Evolutionary conservation across 495 filamentous ascomycete genomes (phyloP).

Genomic region (Chaetomium cochliodes): DNA sequence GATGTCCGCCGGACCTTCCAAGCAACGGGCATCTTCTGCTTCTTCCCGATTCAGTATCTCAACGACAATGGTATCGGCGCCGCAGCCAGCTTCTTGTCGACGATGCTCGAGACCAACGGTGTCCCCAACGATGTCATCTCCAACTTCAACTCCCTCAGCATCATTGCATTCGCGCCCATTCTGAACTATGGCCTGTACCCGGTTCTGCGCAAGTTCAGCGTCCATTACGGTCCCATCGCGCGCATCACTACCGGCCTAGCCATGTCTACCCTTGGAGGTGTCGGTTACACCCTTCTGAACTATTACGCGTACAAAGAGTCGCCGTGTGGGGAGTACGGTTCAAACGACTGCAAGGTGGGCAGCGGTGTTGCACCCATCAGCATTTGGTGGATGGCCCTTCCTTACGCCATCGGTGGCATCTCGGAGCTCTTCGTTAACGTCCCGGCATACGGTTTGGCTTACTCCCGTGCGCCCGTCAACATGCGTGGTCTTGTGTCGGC

Average conservation of each 20-base stretch:
- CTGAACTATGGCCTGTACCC: slow-evolving; percentile 67
- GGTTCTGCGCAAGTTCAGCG: slow-evolving; percentile 57
- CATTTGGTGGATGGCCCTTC: slow-evolving; percentile 53
- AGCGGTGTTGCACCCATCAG: slow-evolving; percentile 51
- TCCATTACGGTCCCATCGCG: slow-evolving; percentile 68
- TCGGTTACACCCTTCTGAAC: slow-evolving; percentile 68
- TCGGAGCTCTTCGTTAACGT: slow-evolving; percentile 70
- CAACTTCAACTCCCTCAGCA: slow-evolving; percentile 72
- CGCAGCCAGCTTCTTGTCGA: slow-evolving; percentile 52
- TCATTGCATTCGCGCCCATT: slow-evolving; percentile 68
- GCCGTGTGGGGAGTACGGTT: slow-evolving; percentile 50
- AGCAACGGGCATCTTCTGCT: slow-evolving; percentile 59
- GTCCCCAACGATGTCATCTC: slow-evolving; percentile 74
- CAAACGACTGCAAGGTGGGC: slow-evolving; percentile 41
- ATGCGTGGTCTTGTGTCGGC: slow-evolving; percentile 70
- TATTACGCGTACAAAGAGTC: slow-evolving; percentile 64
- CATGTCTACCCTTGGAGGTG: slow-evolving; percentile 61
- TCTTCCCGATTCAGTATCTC: slow-evolving; percentile 70
- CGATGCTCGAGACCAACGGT: slow-evolving; percentile 63
- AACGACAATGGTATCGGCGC: slow-evolving; percentile 54
- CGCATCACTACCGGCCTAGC: slow-evolving; percentile 73
- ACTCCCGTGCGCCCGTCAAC: slow-evolving; percentile 63
- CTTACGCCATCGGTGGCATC: slow-evolving; percentile 57
- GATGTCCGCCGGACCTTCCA: slow-evolving; percentile 59
- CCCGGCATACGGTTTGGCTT: slow-evolving; percentile 70